Percentiles rank a stretch among this genome's conserved stretches.
Evolutionary conservation across 2,329 filamentous ascomycete species (phyloP).

Genomic region (Diaporthe eres): DNA sequence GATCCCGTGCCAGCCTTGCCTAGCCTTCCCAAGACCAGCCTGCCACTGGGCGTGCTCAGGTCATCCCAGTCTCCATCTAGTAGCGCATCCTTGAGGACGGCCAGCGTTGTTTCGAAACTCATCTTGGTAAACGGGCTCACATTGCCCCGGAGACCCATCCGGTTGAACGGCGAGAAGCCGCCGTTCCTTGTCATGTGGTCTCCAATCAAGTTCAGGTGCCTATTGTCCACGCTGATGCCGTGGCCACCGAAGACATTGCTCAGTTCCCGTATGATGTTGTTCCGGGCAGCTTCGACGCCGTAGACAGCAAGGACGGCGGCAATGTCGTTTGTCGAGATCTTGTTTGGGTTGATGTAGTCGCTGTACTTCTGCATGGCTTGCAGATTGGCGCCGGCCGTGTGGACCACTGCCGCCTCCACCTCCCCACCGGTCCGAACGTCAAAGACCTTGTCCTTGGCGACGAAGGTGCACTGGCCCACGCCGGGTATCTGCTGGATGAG

Average conservation of each 20-base stretch:
- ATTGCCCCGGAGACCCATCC: conserved; percentile 87
- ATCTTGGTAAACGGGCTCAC: conserved; percentile 97
- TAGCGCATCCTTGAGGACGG: conserved; percentile 93
- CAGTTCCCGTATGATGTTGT: conserved; percentile 89
- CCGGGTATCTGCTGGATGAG: conserved; percentile 90
- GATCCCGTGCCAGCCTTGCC: conserved; percentile 89
- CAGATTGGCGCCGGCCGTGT: conserved; percentile 90
- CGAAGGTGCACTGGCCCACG: conserved; percentile 79
- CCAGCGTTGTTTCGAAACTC: conserved; percentile 98
- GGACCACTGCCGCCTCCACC: conserved; percentile 70
- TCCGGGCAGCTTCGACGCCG: conserved; percentile 93
- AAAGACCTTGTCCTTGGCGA: conserved; percentile 69
- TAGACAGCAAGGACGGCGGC: conserved; percentile 87
- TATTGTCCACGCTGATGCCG: conserved; percentile 91
- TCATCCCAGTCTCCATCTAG: conserved; percentile 93
- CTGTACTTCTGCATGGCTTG: conserved; percentile 90
- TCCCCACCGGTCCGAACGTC: conserved; percentile 64
- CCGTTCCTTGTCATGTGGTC: conserved; percentile 98
- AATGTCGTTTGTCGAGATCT: conserved; percentile 93
- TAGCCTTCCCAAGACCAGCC: conserved; percentile 88
- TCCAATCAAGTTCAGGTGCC: conserved; percentile 94
- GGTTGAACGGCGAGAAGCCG: conserved; percentile 91
- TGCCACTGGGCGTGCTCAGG: conserved; percentile 84
- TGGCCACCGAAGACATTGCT: conserved; percentile 88
- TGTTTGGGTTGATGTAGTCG: conserved; percentile 87